Conservation (phyloP, 805 yeast species). For the Debaryomyces hansenii region DNA sequence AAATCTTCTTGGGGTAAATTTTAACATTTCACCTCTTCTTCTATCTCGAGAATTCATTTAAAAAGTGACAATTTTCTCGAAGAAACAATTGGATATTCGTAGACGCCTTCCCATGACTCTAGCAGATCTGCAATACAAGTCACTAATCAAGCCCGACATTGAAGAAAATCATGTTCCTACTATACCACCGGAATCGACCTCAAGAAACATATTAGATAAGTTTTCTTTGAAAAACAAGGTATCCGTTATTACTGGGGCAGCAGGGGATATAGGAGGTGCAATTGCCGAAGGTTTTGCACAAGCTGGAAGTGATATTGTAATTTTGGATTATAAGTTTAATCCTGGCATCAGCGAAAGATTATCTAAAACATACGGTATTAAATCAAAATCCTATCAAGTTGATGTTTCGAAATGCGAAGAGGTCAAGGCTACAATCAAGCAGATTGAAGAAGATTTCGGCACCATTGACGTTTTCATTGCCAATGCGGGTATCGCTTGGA, state of each 20-base stretch:
- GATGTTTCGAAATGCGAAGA: constrained; percentile 17
- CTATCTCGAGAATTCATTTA: too few relatives aligned
- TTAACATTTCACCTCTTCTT: too few relatives aligned
- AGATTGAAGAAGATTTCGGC: constrained; percentile 19
- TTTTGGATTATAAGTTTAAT: constrained; percentile 24
- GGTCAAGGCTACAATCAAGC: constrained; percentile 13
- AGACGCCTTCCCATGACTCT: constrained; percentile 2
- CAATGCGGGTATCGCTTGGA: constrained; percentile 23
- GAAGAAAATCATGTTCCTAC: neutral
- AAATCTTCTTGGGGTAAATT: too few relatives aligned
- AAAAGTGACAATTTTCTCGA: too few relatives aligned
- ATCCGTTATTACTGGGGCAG: constrained; percentile 29
- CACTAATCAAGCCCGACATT: neutral
- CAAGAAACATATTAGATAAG: constrained; percentile 4
- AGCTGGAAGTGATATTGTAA: constrained; percentile 25
- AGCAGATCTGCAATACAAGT: neutral
- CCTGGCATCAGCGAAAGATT: constrained; percentile 22
- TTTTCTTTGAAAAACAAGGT: constrained; percentile 21
- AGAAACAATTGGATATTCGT: too few relatives aligned
- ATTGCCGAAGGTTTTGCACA: constrained; percentile 26
- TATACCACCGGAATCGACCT: neutral
- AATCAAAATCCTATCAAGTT: constrained; percentile 21
- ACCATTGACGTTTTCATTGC: constrained; percentile 22
- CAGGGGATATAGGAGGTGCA: constrained; percentile 30
- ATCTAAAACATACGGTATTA: constrained; percentile 15